Base-by-base conservation (phyloP, 2,329 filamentous ascomycete species). In the Fusarium sp. region DNA sequence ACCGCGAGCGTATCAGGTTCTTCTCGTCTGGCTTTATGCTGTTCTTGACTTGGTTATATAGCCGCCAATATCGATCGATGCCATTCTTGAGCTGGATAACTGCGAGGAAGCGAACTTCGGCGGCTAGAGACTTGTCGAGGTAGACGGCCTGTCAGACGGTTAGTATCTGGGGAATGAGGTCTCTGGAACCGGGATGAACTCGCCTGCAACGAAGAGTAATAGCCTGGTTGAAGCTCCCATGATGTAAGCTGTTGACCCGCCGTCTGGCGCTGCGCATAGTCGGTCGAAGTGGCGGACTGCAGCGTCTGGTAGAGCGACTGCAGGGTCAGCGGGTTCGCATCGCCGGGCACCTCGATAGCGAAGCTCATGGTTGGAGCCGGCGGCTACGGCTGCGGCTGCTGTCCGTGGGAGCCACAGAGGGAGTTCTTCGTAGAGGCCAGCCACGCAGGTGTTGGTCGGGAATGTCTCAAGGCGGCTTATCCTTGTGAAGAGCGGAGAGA, bases 11-110 rank as follows among this genome's bases (percentile, higher is more conserved):
- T 63, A 99, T 96, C 40, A 89, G 80, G 11, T 88, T 85, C 82
- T 96, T 98, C 80, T 98, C 94, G 22, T 93, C 89, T 31, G 90
- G 89, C 80, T 92, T 91, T 66, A 93, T 89, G 59, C 94, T 91
- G 37, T 93, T 93, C 80, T 85, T 87, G 31, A 81, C 60, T 66
- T 83, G 76, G 37, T 84, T 80, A 88, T 94, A 80, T n/a, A 84
- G 76, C 16, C 96, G 90, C 96, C 96, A 99, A 83, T 95, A 94
- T 80, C 93, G 95, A 81, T 98, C 96, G 82, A 98, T 95, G 64
- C 95, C 96, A 82, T 98, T 98, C 82, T 98, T 98, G 63, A 99
- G 88, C 80, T 98, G 94, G 76, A 98, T 98, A 67, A 98, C 91
- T 64, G 96, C 93, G 13, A 98, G 91, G 79, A 97, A 95, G 70